A percentile compares a stretch with the other conserved stretches of the same genome.
Conservation (phyloP, 805 yeast species). For the Starmerella potacharoeniae region DNA sequence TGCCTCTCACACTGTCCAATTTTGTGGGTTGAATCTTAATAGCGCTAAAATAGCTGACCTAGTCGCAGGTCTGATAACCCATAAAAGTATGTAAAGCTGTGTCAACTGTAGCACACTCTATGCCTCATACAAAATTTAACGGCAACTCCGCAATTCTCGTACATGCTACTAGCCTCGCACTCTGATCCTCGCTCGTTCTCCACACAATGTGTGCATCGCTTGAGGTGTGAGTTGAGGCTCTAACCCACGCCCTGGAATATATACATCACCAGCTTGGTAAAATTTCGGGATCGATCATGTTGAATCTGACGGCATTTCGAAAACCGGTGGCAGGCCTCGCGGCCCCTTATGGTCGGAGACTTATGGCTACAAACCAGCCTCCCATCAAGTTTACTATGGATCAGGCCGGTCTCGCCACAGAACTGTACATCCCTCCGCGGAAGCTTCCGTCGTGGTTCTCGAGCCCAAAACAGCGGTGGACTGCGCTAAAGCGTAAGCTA, state of each 20-base stretch:
- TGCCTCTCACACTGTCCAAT: too few relatives aligned
- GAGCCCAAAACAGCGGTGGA: constrained; percentile 22
- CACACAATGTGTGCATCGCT: too few relatives aligned
- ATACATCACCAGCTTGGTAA: background rate
- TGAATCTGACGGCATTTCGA: background rate
- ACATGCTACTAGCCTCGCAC: too few relatives aligned
- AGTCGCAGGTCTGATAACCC: too few relatives aligned
- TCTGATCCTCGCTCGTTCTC: too few relatives aligned
- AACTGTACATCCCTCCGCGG: constrained; percentile 32
- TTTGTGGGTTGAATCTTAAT: too few relatives aligned
- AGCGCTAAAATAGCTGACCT: too few relatives aligned
- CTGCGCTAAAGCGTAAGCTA: constrained; percentile 20
- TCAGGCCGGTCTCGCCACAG: constrained; percentile 24
- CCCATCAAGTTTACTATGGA: constrained; percentile 22
- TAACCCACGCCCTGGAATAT: background rate
- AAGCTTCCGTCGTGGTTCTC: constrained; percentile 23
- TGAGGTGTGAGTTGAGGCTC: background rate
- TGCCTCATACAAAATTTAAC: too few relatives aligned
- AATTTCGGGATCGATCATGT: background rate
- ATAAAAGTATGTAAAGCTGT: too few relatives aligned
- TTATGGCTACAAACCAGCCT: constrained; percentile 10
- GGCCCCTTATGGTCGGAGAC: background rate
- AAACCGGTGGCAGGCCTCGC: background rate
- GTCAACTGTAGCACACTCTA: too few relatives aligned
- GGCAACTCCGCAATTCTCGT: too few relatives aligned